These are phyloP conservation scores for Irpex lacteus DNA, from an alignment of 1,284 basidiomycete species.

Conservation along the genomic window DNA sequence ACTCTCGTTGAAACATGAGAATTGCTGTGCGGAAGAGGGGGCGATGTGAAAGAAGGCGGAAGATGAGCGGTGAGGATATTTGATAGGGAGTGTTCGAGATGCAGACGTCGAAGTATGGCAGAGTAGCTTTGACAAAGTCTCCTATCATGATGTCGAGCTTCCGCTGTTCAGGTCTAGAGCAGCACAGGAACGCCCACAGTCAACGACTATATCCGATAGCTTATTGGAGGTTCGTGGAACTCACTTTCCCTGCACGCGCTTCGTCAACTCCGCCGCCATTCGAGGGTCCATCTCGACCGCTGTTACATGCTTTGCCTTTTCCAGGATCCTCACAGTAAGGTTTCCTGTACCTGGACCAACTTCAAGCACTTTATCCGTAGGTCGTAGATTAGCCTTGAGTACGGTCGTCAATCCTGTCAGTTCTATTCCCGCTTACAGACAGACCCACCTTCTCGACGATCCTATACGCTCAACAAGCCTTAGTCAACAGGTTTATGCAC, in stretches of 20 bases:
- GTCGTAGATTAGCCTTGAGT: conserved; percentile 82
- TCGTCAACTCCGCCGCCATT: conserved; percentile 97
- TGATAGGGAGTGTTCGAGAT: conserved; percentile 99
- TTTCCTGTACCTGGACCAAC: conserved; percentile 99
- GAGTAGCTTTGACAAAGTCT: conserved; percentile 95
- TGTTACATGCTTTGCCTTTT: conserved; percentile 89
- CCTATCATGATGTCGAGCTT: conserved; percentile 95
- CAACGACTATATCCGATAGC: neutral
- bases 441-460: conserved; percentile 71
- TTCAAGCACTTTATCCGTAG: conserved; percentile 95
- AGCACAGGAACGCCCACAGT: neutral
- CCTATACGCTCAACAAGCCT: conserved; percentile 36
- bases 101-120: conserved; percentile 98
- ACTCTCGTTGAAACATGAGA: conserved; percentile 99
- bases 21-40: conserved; percentile 93
- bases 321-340: conserved; percentile 90
- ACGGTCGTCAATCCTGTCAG: neutral
- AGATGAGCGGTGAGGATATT: conserved; percentile 97
- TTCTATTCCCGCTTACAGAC: neutral
- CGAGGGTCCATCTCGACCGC: conserved; percentile 99
- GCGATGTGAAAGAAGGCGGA: conserved; percentile 94
- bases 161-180: conserved; percentile 83
- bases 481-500: neutral
- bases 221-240: conserved; percentile 28
- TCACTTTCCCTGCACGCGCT: conserved; percentile 97